Evolutionary conservation across 2,329 filamentous ascomycete species (phyloP).

Genomic region (Exserohilum rostratum): DNA sequence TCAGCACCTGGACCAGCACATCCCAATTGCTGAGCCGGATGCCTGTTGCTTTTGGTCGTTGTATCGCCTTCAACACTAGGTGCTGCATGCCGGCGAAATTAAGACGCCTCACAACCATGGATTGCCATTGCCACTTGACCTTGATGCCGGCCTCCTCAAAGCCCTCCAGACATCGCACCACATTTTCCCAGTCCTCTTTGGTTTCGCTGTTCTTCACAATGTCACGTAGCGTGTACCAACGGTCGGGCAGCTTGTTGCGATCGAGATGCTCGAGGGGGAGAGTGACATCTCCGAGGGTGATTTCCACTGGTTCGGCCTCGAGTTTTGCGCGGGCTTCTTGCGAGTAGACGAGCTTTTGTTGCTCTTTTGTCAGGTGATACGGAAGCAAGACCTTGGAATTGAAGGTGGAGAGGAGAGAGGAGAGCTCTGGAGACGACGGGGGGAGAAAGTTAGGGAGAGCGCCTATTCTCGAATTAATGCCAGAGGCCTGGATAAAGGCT

Average conservation of each 20-base stretch:
- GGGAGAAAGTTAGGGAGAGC: slow-evolving; percentile 51
- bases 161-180: slow-evolving; percentile 41
- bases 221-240: slow-evolving; percentile 13
- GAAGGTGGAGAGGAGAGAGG: slow-evolving; percentile 48
- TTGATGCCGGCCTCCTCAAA: slow-evolving; percentile 33
- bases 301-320: slow-evolving; percentile 50
- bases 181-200: slow-evolving; percentile 44
- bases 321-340: slow-evolving; percentile 50
- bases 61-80: slow-evolving; percentile 39
- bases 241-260: slow-evolving; percentile 24
- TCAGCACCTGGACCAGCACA: slow-evolving; percentile 44
- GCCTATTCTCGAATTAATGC: slow-evolving; percentile 25
- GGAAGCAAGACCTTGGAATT: slow-evolving; percentile 55
- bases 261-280: slow-evolving; percentile 43
- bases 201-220: slow-evolving; percentile 31
- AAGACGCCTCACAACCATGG: slow-evolving; percentile 30
- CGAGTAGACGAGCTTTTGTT: slow-evolving; percentile 52
- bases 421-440: slow-evolving; percentile 50
- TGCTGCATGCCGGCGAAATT: slow-evolving; percentile 28
- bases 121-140: slow-evolving; percentile 16
- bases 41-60: slow-evolving; percentile 34
- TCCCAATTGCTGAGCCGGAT: slow-evolving; percentile 25
- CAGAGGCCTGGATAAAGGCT: background rate
- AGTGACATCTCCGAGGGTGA: slow-evolving; percentile 49
- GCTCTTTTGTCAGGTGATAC: slow-evolving; percentile 48